A percentile compares a stretch with the other conserved stretches of the same genome.
Evolutionary conservation across 2,329 filamentous ascomycete genomes (phyloP).

Genomic region (Chaetomium sp.): DNA sequence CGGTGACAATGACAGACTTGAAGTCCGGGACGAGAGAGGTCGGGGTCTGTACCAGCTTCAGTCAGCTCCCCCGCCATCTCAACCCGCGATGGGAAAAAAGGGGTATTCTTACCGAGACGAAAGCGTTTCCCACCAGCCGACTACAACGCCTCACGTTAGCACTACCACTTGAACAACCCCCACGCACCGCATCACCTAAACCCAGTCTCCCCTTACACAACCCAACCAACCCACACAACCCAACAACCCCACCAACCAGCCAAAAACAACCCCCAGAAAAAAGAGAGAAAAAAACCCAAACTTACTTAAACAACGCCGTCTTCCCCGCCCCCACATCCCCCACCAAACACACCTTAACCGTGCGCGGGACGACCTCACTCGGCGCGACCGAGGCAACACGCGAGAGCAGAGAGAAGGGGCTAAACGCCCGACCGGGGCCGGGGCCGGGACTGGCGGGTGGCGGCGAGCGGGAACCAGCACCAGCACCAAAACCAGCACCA

Average conservation of each 20-base stretch:
- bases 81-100: not conserved
- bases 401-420: conserved; percentile 12
- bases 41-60: not conserved
- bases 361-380: conserved; percentile 6
- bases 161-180: not conserved
- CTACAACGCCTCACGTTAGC: conserved; percentile 17
- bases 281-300: not conserved
- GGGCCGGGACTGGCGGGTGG: not conserved
- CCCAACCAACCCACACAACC: not conserved
- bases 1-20: conserved; percentile 5
- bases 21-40: conserved; percentile 16
- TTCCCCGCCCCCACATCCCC: conserved; percentile 31
- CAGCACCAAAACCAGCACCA: not conserved
- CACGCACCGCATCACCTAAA: not conserved
- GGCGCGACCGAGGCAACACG: not conserved
- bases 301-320: conserved; percentile 30
- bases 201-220: too few relatives aligned
- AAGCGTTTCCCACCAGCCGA: conserved; percentile 18
- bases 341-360: conserved; percentile 31
- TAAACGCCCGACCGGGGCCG: not conserved
- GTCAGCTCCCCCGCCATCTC: not conserved
- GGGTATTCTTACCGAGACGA: conserved; percentile 10
- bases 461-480: not conserved
- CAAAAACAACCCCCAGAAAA: not conserved
- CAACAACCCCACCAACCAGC: too few relatives aligned